Conservation (phyloP, 2,329 filamentous ascomycete genomes). For the Diplodia seriata region DNA sequence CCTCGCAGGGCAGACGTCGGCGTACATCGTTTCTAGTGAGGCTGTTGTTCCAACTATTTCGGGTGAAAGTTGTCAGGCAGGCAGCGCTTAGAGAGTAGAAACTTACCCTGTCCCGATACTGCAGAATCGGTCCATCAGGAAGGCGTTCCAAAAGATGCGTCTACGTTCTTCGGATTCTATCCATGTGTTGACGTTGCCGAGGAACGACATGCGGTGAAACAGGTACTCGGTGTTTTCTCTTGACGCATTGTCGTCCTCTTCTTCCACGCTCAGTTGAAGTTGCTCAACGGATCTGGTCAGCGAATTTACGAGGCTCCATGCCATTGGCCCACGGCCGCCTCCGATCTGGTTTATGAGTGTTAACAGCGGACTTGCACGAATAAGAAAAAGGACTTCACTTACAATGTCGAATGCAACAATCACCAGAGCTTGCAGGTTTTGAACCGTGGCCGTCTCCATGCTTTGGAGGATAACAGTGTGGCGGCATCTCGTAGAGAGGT, state of each 20-base stretch:
- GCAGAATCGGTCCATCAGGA: constrained; percentile 49
- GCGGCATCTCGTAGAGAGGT: constrained; percentile 24
- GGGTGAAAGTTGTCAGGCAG: not conserved
- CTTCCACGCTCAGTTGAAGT: constrained; percentile 44
- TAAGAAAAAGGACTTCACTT: constrained; percentile 2
- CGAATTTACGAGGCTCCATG: constrained; percentile 47
- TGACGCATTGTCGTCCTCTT: constrained; percentile 37
- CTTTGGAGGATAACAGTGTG: constrained; percentile 42
- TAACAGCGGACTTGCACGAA: too few relatives aligned
- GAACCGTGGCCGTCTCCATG: constrained; percentile 46
- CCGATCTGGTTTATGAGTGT: constrained; percentile 38
- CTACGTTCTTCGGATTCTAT: constrained; percentile 46
- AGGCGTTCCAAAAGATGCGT: constrained; percentile 50
- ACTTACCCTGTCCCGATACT: constrained; percentile 41
- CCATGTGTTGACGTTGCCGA: constrained; percentile 43
- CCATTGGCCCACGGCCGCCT: constrained; percentile 44
- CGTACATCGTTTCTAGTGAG: constrained; percentile 45
- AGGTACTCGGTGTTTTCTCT: constrained; percentile 38
- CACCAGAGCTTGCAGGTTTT: constrained; percentile 47
- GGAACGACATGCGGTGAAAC: constrained; percentile 48
- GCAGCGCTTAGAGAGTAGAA: not conserved
- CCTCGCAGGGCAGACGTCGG: constrained; percentile 48
- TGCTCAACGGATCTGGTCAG: constrained; percentile 48
- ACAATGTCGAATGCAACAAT: constrained; percentile 47
- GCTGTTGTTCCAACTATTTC: constrained; percentile 45